Base-by-base conservation (phyloP, 805 yeast species). In the Pachysolen tannophilus region DNA sequence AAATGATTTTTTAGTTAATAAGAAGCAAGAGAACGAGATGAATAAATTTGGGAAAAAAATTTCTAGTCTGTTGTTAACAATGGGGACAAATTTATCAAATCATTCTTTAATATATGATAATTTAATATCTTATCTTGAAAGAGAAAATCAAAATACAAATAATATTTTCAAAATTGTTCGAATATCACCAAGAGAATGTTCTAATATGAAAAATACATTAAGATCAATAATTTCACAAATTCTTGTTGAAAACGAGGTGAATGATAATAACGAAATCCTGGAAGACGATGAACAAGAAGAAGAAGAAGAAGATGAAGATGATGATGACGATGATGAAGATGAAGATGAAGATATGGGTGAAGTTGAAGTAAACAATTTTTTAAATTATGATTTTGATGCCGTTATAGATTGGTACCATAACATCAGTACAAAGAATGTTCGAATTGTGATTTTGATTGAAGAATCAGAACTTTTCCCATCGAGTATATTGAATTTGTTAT, bases 21-120 rank as follows among this genome's bases (percentile, higher is more conserved):
- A n/a, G n/a, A 20, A 35, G 15, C 24, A 25, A 13, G 8, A 26
- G 20, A 13, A 27, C 28, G 43, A 43, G 7, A 38, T 38, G 10
- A 30, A 36, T 8, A 42, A 44, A 27, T 50, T 67, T 29, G 58
- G 52, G n/a, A n/a, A n/a, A n/a, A n/a, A n/a, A n/a, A n/a, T n/a
- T n/a, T n/a, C n/a, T 18, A 54, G 67, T 5, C 59, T 61, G 8
- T 48, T 68, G 33, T 42, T 68, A 8, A 51, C 51, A 34, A 46
- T 68, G 28, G 73, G 72, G 3, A 56, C 71, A 3, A 67, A 66
- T 40, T 55, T 63, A 16, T 52, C 69, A 2, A 62, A 65, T 20
- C 64, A 59, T 34, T 50, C 63, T 17, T 56, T 63, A 20, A 38
- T 59, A 24, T 49, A 61, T 8, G 45, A 50, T 15, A 52, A 53